Percentiles rank a stretch among this genome's conserved stretches.
Conservation (phyloP, 2,329 filamentous ascomycete species). For the Epichloe bromicola region DNA sequence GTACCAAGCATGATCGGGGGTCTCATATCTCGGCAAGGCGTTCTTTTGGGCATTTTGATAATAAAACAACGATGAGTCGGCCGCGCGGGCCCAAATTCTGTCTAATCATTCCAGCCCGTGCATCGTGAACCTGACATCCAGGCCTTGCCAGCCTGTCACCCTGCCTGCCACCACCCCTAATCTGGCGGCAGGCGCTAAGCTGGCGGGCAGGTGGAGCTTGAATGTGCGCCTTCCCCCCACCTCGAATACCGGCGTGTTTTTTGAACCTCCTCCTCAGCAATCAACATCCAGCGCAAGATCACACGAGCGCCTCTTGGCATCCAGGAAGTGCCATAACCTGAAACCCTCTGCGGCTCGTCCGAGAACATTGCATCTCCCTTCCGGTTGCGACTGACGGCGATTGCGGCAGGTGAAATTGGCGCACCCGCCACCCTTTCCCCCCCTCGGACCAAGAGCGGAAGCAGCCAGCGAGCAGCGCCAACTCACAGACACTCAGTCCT, state of each 20-base stretch:
- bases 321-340: not conserved
- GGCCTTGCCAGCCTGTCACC: too few species aligned
- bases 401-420: not conserved
- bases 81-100: too few species aligned
- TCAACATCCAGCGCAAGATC: not conserved
- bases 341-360: too few species aligned
- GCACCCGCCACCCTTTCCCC: too few species aligned
- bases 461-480: not conserved
- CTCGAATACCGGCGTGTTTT: not conserved
- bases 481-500: not conserved
- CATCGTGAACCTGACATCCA: too few species aligned
- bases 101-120: too few species aligned
- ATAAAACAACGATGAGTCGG: not conserved
- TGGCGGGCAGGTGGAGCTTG: not conserved
- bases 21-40: not conserved
- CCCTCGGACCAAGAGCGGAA: not conserved
- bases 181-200: not conserved
- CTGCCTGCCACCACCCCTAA: too few species aligned
- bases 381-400: not conserved
- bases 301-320: not conserved
- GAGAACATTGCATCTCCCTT: not conserved
- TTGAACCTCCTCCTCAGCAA: not conserved
- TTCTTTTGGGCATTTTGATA: not conserved
- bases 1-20: slow-evolving; percentile 3
- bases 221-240: not conserved